Evolutionary conservation across 495 filamentous ascomycete genomes (phyloP), one percentile per base, ranked within the genome.

Genomic region (Echria macrotheca): DNA sequence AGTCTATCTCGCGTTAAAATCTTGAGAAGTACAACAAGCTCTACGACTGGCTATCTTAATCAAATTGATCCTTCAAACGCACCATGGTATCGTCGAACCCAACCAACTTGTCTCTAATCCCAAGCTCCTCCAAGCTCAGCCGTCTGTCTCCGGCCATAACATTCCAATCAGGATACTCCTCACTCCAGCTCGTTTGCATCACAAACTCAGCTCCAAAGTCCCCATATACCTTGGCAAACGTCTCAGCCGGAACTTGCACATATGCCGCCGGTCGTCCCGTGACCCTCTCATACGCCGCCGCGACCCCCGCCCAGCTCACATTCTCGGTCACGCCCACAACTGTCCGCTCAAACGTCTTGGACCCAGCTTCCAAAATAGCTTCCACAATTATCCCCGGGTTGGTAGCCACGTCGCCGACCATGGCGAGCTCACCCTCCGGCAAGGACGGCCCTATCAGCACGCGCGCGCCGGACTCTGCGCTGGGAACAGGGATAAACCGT

Each of bases 141-240:
- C 18, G 11, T 2, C 22, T 40, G 14, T 40, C 37, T 9, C 37
- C 37, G 14, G 37, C 37, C 14, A 18, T 19, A 12, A 15, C 40
- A 15, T 44, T 11, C 49, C 49, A 51, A 22, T 28, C 11, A n/a
- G 49, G 41, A 22, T 44, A 44, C 28, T 44, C 39, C 40, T 44
- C 49, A 19, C 28, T 28, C 39, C 39, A 51, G 18, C 41, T 25
- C 28, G 45, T 6, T 31, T 44, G 31, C 9, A 40, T 3, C 18
- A 29, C 39, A n/a, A 38, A 23, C 40, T 51, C 49, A 1, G n/a
- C 19, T 15, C 49, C 49, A 24, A 32, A 38, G 11, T 28, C 26
- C 17, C 41, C 49, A 22, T 33, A 51, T 5, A 51, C 5, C 23
- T 43, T 44, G 11, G 7, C 19, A n/a, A 6, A 23, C n/a, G 25